phyloP scores from a whole-genome alignment of 1,139 yeast species.

The Candida labiduridarum region DNA sequence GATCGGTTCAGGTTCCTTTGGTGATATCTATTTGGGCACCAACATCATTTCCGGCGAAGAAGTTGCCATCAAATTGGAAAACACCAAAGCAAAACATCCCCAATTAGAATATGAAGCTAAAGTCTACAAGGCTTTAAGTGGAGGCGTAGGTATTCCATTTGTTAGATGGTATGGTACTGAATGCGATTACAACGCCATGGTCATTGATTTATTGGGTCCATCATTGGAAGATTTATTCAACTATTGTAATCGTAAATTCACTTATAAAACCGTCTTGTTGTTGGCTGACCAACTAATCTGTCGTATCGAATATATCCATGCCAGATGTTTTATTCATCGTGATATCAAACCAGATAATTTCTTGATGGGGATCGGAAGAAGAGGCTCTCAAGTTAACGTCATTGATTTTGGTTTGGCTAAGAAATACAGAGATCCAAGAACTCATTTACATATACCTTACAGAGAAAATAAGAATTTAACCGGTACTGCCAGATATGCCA shows the following conservation, averaged over 20 bases:
- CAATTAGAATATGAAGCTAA: slow-evolving; percentile 96
- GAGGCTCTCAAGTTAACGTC: slow-evolving; percentile 93
- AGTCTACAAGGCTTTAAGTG: slow-evolving; percentile 90
- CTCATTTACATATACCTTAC: slow-evolving; percentile 94
- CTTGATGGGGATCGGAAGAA: slow-evolving; percentile 93
- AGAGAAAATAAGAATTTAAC: slow-evolving; percentile 95
- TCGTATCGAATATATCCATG: slow-evolving; percentile 93
- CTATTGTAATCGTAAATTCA: slow-evolving; percentile 91
- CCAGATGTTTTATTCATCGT: slow-evolving; percentile 90
- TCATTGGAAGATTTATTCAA: slow-evolving; percentile 93
- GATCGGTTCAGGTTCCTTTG: slow-evolving; percentile 97
- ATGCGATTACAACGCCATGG: slow-evolving; percentile 96
- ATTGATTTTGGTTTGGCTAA: slow-evolving; percentile 98
- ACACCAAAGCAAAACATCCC: slow-evolving; percentile 90
- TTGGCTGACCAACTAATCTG: slow-evolving; percentile 94
- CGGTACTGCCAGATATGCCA: slow-evolving; percentile 97
- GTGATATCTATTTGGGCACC: slow-evolving; percentile 92
- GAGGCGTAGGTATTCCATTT: slow-evolving; percentile 97
- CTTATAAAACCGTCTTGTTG: slow-evolving; percentile 88
- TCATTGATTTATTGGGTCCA: slow-evolving; percentile 93
- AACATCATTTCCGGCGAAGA: slow-evolving; percentile 96
- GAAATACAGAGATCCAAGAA: slow-evolving; percentile 92
- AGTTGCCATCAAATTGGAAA: slow-evolving; percentile 94
- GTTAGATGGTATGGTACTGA: slow-evolving; percentile 98
- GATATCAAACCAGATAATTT: slow-evolving; percentile 96